Percentiles rank a stretch among this genome's conserved stretches.
Conservation (phyloP, 2,329 filamentous ascomycete species). For the Calonectria ilicicola region DNA sequence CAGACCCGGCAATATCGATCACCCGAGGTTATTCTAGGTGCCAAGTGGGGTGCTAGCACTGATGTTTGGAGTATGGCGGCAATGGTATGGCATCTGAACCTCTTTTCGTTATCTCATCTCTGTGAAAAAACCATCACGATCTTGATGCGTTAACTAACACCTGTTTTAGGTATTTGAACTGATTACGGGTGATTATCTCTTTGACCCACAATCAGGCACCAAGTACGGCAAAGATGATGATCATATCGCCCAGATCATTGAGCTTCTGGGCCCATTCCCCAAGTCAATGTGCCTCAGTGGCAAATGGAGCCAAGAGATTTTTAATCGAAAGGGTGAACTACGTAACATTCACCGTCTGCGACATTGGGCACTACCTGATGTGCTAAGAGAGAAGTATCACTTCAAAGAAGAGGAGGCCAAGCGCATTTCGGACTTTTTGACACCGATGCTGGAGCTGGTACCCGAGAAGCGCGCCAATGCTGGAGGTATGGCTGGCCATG, state of each 20-base stretch:
- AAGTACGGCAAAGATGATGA: conserved; percentile 99
- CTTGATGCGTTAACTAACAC: conserved; percentile 32
- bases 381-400: conserved; percentile 96
- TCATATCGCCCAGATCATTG: conserved; percentile 98
- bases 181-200: conserved; percentile 98
- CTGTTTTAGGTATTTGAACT: conserved; percentile 86
- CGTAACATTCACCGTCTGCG: conserved; percentile 96
- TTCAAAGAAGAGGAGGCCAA: conserved; percentile 86
- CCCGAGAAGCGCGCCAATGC: conserved; percentile 94
- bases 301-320: conserved; percentile 99
- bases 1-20: conserved; percentile 98
- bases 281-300: conserved; percentile 91
- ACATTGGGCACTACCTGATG: conserved; percentile 95
- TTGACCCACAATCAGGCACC: conserved; percentile 97
- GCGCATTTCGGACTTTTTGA: conserved; percentile 83
- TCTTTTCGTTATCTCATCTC: neutral
- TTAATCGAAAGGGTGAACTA: conserved; percentile 96
- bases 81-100: conserved; percentile 75
- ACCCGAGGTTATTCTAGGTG: conserved; percentile 94
- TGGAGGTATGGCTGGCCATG: conserved; percentile 90
- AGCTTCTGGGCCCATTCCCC: conserved; percentile 92
- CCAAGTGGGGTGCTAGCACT: conserved; percentile 99
- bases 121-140: neutral
- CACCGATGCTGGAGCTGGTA: conserved; percentile 90
- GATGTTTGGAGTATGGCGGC: conserved; percentile 99